Percentiles rank a stretch among this genome's conserved stretches.
Evolutionary conservation across 78 protist species (phyloP).

Genomic region (Chrysochromulina parva): DNA sequence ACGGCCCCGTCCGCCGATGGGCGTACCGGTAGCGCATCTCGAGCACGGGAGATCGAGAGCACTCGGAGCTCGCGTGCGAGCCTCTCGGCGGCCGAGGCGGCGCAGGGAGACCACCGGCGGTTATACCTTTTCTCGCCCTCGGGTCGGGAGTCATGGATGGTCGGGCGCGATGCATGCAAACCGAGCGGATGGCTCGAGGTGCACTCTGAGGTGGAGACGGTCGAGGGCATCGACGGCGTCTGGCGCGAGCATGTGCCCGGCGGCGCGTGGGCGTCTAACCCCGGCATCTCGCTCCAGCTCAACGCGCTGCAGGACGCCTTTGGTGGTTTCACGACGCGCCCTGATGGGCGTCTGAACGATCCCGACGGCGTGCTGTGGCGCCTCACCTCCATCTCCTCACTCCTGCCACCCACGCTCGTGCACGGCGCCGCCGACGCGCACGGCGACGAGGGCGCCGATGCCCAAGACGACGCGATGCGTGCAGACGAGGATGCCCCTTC

Average conservation of each 20-base stretch:
- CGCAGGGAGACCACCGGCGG: too few species aligned
- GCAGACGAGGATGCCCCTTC: too few species aligned
- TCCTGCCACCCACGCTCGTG: neutral
- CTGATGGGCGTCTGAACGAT: neutral
- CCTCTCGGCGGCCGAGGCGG: too few species aligned
- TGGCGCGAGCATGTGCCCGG: conserved; percentile 12
- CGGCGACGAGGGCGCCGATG: neutral
- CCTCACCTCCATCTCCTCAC: neutral
- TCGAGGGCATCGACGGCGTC: conserved; percentile 1
- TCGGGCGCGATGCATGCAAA: neutral
- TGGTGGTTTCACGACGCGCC: neutral
- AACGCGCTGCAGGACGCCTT: conserved; percentile 1
- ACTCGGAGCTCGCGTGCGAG: too few species aligned
- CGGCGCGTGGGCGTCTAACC: neutral
- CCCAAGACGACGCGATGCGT: too few species aligned
- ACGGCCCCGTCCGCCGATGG: too few species aligned
- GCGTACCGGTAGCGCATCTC: too few species aligned
- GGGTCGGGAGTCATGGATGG: neutral
- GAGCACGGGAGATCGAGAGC: too few species aligned
- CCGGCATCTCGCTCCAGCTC: neutral
- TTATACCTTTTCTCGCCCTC: too few species aligned
- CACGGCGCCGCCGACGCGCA: neutral
- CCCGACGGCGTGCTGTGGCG: neutral
- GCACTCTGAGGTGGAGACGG: neutral
- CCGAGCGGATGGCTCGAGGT: neutral